Base-by-base conservation (phyloP, 441 rosid species). In the Eutrema salsugineum region DNA sequence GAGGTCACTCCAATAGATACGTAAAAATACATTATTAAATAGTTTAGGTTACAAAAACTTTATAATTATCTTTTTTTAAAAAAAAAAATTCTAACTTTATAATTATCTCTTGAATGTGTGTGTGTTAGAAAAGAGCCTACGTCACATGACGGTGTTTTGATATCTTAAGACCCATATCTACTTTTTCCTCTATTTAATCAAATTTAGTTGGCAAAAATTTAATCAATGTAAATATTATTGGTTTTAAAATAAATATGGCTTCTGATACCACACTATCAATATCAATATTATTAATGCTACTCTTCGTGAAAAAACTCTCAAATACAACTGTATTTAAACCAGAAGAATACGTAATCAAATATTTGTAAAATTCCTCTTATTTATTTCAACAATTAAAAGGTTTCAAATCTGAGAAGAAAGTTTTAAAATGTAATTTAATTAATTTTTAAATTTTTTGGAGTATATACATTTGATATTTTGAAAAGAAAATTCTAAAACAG, bases 101-200 rank as follows among this genome's bases (percentile, higher is more conserved):
- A n/a, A n/a, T n/a, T n/a, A n/a, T n/a, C n/a, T n/a, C 19, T 30
- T 6, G 2, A 1, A 4, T 32, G 2, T 33, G 46, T 71, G 61
- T 68, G 22, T 66, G 67, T 60, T 4, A 42, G 8, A 66, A 59
- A 59, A 2, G 56, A 55, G 24, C 19, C 72, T 63, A 74, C 63
- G 73, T 60, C 62, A 35, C 57, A 46, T 22, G 28, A 61, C 11
- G 35, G 57, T 7, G 66, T 65, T 48, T 16, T 44, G 5, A 64
- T 44, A 46, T 16, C 11, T 63, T 4, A 15, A 42, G 43, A 61
- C 30, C 20, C 43, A 8, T 38, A 74, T 16, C 78, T 40, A 60
- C 73, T 60, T 59, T 66, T 40, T 59, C 51, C 15, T 50, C 40
- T 20, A 73, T 49, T 73, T 30, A 48, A 61, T 40, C 28, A 6